Evolutionary conservation across 1,284 basidiomycete species (phyloP).

Genomic region (Mycena sp.): DNA sequence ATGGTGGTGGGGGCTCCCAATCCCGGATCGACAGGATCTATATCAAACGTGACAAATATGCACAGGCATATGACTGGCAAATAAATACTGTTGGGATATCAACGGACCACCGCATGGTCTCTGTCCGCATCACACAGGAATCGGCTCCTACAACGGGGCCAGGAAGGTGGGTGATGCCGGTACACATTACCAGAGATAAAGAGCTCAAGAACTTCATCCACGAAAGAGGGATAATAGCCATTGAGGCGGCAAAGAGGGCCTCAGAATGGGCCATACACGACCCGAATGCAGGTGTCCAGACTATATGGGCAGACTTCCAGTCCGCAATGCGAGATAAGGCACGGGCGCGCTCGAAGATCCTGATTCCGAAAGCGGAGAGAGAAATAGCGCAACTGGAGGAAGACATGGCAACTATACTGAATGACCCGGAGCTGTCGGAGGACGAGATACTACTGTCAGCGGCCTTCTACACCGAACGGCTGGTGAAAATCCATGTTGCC

Average conservation of each 20-base stretch:
- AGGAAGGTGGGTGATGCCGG: slow-evolving; percentile 37
- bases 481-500: not conserved
- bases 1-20: not conserved
- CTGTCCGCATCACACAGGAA: slow-evolving; percentile 22
- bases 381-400: slow-evolving; percentile 4
- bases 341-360: not conserved
- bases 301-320: slow-evolving; percentile 1
- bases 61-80: slow-evolving; percentile 36
- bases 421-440: not conserved
- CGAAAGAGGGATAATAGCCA: not conserved
- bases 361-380: not conserved
- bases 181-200: slow-evolving; percentile 28
- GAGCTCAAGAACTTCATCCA: slow-evolving; percentile 2
- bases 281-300: not conserved
- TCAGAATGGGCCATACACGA: not conserved
- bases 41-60: not conserved
- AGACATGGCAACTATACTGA: not conserved
- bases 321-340: not conserved
- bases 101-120: slow-evolving; percentile 36
- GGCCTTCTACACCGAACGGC: not conserved
- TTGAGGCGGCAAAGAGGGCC: not conserved
- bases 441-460: slow-evolving; percentile 6
- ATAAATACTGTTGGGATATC: slow-evolving; percentile 28
- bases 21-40: slow-evolving; percentile 44
- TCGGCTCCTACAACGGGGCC: slow-evolving; percentile 39